Evolutionary conservation across 192 early-diverging fungal genomes (phyloP), one percentile per base, ranked within the genome.

Genomic region (Podila minutissima): DNA sequence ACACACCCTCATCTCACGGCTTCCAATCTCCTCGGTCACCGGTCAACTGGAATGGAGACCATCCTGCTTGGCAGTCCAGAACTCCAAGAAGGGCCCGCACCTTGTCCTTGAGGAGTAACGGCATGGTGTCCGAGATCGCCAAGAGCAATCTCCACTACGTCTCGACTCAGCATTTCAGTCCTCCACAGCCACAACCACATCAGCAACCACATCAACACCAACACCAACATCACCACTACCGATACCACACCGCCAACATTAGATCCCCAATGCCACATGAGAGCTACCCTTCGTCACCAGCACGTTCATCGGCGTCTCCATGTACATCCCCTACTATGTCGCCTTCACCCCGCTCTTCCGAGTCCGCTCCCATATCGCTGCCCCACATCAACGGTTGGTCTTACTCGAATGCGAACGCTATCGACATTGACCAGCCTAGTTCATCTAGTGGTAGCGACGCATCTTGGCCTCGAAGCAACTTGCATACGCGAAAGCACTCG

Each of bases 301-400:
- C 71, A 3, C 66, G 71, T 10, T 81, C 77, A 17, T 66, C 77
- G 5, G 35, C 64, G 6, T 81, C 77, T 29, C 77, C 77, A 4
- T 72, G 71, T 0, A 28, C 67, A 2, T 69, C 77, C 17, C 77
- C 77, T 24, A 57, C 53, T 1, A 33, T 73, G 33, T 81, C 77
- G 33, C 77, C 77, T 5, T 72, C 76, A n/a, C 66, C 70, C 24
- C 20, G 53, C 2, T 79, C 65, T 12, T 68, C 66, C 13, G 66
- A 67, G 19, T 72, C 77, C 1, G 28, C 66, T 10, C 72, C 67
- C 5, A 67, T 69, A 71, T 73, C 77, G 22, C 69, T 55, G 71
- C 59, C 77, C 77, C 0, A 73, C 58, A n/a, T 17, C 12, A 67
- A 81, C 5, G 20, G 68, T 1, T 81, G 77, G 77, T 57, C 77